Evolutionary conservation across 768 basidiomycete species (phyloP), one percentile per base, ranked within the genome.

Genomic region (Lactarius hatsudake): DNA sequence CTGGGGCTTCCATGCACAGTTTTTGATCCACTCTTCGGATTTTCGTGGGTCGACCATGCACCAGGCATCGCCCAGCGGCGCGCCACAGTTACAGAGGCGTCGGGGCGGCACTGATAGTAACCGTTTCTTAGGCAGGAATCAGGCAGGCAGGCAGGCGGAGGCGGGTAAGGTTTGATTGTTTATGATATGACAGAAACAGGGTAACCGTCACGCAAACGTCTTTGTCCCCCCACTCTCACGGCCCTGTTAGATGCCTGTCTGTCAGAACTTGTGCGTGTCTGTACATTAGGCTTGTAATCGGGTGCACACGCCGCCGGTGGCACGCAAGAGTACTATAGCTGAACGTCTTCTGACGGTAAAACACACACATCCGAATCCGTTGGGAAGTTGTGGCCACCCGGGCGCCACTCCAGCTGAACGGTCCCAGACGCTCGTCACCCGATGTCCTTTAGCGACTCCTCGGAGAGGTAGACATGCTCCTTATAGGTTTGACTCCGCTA

Each of bases 181-280:
- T 36, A 34, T 58, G 64, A 38, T 56, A 30, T 61, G 65, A 66
- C 60, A 66, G 65, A 66, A 66, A 62, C 43, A 40, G 65, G 65
- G 65, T 66, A 18, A 26, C n/a, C 65, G 26, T 61, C 60, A 51
- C 48, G n/a, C 23, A 23, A 13, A 2, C 5, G 48, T 32, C 20
- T 9, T 34, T 23, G 61, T 23, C 30, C 10, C 28, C 63, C 17
- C 40, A 13, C 26, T 59, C 64, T 60, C 59, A 32, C 57, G 63
- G 43, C 45, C 51, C 26, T 40, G 53, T 10, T 28, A 36, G 26
- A 59, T 61, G 56, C 20, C 9, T 57, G 56, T 30, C 6, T 13
- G 56, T 57, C 51, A 53, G 26, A 53, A 26, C 23, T 15, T 51
- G 48, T 26, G 23, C 51, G 6, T 15, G 51, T 53, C 23, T 26